phyloP scores from a whole-genome alignment of 1,284 basidiomycete species.

The Fomitiporia mediterranea region DNA sequence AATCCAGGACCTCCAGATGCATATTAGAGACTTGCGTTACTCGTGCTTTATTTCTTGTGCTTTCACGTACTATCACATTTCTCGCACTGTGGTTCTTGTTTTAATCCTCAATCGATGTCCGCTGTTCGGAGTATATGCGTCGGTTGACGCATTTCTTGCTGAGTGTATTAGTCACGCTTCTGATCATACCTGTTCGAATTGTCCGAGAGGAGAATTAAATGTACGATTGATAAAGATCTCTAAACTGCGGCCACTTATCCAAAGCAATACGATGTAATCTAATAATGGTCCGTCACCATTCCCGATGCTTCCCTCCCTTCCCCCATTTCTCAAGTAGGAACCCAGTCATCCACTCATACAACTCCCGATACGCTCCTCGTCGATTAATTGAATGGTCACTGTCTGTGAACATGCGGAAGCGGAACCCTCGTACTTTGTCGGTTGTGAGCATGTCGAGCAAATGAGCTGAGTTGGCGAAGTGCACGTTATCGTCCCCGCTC shows the following conservation, averaged over 20 bases:
- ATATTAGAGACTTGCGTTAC: no score
- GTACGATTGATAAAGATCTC: background rate
- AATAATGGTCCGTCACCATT: constrained; percentile 38
- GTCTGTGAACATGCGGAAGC: constrained; percentile 96
- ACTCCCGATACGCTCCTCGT: constrained; percentile 76
- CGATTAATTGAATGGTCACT: constrained; percentile 76
- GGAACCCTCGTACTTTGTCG: constrained; percentile 70
- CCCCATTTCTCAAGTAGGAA: constrained; percentile 93
- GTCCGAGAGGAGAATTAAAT: no score
- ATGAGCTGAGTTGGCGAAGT: constrained; percentile 87
- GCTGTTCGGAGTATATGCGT: no score
- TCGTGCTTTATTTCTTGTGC: no score
- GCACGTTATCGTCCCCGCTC: constrained; percentile 92
- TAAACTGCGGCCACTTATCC: background rate
- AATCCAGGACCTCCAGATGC: no score
- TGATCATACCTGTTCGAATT: no score
- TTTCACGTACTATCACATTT: no score
- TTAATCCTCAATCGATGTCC: no score
- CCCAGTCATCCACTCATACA: constrained; percentile 81
- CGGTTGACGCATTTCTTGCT: no score
- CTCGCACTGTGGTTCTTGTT: no score
- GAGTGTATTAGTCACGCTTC: no score
- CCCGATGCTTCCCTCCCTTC: constrained; percentile 62
- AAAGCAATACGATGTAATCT: background rate
- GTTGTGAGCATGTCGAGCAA: constrained; percentile 88